Percentiles rank a stretch among this genome's conserved stretches.
These are phyloP conservation scores for Ministeria vibrans DNA, from an alignment of 78 protist species.

Conservation along the genomic window DNA sequence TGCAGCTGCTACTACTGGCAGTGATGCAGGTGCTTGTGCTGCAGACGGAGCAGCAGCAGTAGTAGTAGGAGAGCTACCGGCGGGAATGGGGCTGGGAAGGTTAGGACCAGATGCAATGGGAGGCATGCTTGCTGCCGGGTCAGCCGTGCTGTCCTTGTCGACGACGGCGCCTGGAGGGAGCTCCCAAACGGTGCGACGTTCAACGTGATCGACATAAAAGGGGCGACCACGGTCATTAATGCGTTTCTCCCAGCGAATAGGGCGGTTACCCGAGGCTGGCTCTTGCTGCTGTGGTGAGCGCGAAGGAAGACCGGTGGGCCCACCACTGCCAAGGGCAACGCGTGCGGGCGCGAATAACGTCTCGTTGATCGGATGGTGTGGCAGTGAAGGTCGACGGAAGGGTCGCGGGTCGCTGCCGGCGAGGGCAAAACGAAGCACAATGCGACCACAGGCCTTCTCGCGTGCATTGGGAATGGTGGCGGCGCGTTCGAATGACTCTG, in stretches of 20 bases:
- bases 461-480: no score
- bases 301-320: no score
- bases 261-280: no score
- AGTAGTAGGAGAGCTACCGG: background rate
- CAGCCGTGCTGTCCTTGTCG: background rate
- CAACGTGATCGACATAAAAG: constrained; percentile 53
- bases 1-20: background rate
- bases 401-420: no score
- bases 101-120: background rate
- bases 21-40: background rate
- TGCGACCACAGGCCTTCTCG: no score
- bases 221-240: constrained; percentile 26
- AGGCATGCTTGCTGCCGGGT: background rate
- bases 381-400: no score
- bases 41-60: background rate
- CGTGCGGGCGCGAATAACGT: no score
- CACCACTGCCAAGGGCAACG: constrained; percentile 17
- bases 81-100: background rate
- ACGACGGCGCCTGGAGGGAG: constrained; percentile 15
- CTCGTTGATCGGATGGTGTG: no score
- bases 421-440: no score
- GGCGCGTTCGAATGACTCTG: no score
- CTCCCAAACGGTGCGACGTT: constrained; percentile 37
- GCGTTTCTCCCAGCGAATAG: constrained; percentile 57
- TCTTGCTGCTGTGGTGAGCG: no score